A percentile compares a stretch with the other conserved stretches of the same genome.
These are phyloP conservation scores for Salix udensis DNA, from an alignment of 345 rosid species.

Conservation along the genomic window DNA sequence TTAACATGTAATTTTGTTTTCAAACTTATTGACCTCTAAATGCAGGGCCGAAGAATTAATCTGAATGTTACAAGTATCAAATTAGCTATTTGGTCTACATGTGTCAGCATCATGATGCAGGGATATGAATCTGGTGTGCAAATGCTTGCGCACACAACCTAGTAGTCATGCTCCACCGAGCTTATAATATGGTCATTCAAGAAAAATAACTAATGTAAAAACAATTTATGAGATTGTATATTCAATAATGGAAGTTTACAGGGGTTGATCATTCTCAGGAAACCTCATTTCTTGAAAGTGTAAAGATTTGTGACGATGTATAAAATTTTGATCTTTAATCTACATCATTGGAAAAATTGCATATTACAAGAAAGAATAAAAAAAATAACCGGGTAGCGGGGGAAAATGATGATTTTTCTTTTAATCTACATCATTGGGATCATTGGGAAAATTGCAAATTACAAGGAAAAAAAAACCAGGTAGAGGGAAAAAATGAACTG, in stretches of 20 bases:
- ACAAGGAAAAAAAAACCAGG: not conserved
- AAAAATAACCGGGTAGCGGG: too few relatives aligned
- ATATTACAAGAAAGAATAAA: constrained; percentile 4
- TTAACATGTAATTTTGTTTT: too few relatives aligned
- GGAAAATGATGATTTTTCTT: not conserved
- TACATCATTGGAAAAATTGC: not conserved
- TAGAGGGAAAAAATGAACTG: not conserved
- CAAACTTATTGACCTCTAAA: not conserved
- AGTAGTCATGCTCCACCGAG: not conserved
- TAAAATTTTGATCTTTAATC: not conserved
- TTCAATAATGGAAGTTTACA: constrained; percentile 9
- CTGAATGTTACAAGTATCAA: not conserved
- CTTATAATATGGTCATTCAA: not conserved
- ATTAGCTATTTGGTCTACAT: not conserved
- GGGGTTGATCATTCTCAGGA: not conserved
- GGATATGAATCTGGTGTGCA: not conserved
- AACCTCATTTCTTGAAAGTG: not conserved
- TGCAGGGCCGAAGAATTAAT: not conserved
- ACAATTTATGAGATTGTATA: not conserved
- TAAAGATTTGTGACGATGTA: not conserved
- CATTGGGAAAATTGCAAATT: not conserved
- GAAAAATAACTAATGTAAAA: not conserved
- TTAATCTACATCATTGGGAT: not conserved
- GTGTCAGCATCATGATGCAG: not conserved
- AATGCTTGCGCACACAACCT: not conserved